Evolutionary conservation across 192 early-diverging fungal genomes (phyloP).

Genomic region (Chytriomyces hyalinus): DNA sequence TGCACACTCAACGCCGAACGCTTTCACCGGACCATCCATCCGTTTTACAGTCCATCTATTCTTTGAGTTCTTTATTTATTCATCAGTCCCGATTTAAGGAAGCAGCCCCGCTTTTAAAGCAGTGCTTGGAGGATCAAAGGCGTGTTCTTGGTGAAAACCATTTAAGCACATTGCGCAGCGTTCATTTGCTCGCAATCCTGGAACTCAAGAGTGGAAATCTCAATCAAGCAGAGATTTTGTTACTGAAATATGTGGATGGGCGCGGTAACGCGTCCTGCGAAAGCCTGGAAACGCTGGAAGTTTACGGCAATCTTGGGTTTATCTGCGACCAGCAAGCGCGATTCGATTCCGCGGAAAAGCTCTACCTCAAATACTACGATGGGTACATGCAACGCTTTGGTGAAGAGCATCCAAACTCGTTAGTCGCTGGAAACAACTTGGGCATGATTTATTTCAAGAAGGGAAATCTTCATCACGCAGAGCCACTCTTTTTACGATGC

Average conservation of each 20-base stretch:
- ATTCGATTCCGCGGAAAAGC: conserved; percentile 20
- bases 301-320: neutral
- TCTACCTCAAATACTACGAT: conserved; percentile 33
- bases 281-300: neutral
- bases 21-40: neutral
- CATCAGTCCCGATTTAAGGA: neutral
- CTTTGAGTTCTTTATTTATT: neutral
- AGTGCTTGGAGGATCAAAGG: conserved; percentile 14
- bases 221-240: neutral
- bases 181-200: conserved; percentile 4
- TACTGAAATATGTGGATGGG: neutral
- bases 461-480: conserved; percentile 32
- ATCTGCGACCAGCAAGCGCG: conserved; percentile 27
- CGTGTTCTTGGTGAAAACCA: conserved; percentile 33
- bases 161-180: conserved; percentile 9
- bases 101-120: conserved; percentile 8
- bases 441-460: conserved; percentile 8
- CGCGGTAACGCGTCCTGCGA: neutral
- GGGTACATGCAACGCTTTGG: conserved; percentile 8
- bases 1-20: neutral
- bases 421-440: conserved; percentile 11
- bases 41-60: neutral
- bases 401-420: conserved; percentile 36
- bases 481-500: conserved; percentile 24
- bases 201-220: neutral